A percentile compares a stretch with the other conserved stretches of the same genome.
Evolutionary conservation across 148 eudicot genomes (phyloP).

Genomic region (Polygonum aviculare): DNA sequence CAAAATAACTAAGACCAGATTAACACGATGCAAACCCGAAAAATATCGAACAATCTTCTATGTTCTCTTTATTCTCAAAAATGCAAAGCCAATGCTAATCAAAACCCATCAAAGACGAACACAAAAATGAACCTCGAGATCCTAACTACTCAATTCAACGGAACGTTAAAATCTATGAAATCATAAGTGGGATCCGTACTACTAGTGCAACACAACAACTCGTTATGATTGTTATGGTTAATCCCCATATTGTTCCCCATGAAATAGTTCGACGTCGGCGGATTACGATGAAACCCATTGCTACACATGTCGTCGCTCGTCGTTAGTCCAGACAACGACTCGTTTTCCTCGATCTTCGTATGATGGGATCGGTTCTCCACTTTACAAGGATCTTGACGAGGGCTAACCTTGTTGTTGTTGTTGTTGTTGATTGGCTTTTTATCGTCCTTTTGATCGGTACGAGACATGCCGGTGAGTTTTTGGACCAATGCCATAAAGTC

Average conservation of each 20-base stretch:
- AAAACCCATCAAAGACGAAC: neutral
- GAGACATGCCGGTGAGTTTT: slow-evolving; percentile 51
- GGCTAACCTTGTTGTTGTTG: neutral
- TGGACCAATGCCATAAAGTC: slow-evolving; percentile 78
- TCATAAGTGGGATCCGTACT: slow-evolving; percentile 11
- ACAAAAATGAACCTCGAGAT: neutral
- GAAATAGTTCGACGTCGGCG: neutral
- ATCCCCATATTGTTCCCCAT: neutral
- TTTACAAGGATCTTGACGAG: neutral
- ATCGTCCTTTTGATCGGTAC: slow-evolving; percentile 15
- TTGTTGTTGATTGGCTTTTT: slow-evolving; percentile 28
- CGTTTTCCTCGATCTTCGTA: neutral
- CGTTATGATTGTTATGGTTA: neutral
- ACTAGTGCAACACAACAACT: slow-evolving; percentile 1
- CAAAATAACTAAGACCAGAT: neutral
- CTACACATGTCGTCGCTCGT: neutral
- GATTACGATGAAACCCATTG: neutral
- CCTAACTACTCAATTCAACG: neutral
- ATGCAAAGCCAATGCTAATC: neutral
- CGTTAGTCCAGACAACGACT: slow-evolving; percentile 1
- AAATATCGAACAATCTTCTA: neutral
- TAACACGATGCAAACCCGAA: neutral
- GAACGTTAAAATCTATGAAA: slow-evolving; percentile 18
- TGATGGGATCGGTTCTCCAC: neutral
- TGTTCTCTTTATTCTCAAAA: neutral